phyloP scores from a whole-genome alignment of 169 alveolate species.

The Cyclospora cayetanensis region DNA sequence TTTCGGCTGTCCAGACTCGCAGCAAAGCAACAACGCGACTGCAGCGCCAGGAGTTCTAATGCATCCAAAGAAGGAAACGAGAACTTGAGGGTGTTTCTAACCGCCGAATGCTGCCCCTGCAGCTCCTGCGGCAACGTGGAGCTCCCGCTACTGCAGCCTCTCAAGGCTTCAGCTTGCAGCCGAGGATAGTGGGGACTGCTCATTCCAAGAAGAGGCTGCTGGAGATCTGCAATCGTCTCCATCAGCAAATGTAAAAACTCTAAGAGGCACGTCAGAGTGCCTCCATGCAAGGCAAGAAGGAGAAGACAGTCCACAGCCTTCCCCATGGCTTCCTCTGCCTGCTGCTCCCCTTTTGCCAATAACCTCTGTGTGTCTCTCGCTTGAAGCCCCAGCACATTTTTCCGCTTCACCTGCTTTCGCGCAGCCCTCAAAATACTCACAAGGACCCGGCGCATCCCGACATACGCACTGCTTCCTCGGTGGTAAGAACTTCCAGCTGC shows the following conservation, averaged over 20 bases:
- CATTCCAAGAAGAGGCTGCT: too few relatives aligned
- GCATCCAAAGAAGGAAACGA: slow-evolving; percentile 23
- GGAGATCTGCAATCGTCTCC: neutral
- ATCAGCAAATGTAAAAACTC: neutral
- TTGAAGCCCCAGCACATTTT: neutral
- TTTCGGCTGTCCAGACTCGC: neutral
- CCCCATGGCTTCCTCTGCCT: neutral
- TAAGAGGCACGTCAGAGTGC: neutral
- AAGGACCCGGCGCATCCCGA: too few relatives aligned
- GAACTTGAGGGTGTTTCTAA: neutral
- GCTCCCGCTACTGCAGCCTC: slow-evolving; percentile 38
- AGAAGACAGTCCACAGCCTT: neutral
- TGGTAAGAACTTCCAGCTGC: too few relatives aligned
- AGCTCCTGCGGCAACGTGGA: neutral
- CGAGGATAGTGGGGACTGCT: too few relatives aligned
- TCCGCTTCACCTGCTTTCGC: neutral
- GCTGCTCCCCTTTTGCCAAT: neutral
- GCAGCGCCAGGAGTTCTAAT: slow-evolving; percentile 12
- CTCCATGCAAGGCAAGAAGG: neutral
- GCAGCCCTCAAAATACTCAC: too few relatives aligned
- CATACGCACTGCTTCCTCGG: too few relatives aligned
- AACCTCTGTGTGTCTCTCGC: too few relatives aligned
- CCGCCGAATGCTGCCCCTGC: neutral
- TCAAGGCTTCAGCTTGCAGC: neutral
- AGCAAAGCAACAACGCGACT: neutral